Evolutionary conservation across 305 asterid genomes (phyloP).

Genomic region (Solanum hybrid): DNA sequence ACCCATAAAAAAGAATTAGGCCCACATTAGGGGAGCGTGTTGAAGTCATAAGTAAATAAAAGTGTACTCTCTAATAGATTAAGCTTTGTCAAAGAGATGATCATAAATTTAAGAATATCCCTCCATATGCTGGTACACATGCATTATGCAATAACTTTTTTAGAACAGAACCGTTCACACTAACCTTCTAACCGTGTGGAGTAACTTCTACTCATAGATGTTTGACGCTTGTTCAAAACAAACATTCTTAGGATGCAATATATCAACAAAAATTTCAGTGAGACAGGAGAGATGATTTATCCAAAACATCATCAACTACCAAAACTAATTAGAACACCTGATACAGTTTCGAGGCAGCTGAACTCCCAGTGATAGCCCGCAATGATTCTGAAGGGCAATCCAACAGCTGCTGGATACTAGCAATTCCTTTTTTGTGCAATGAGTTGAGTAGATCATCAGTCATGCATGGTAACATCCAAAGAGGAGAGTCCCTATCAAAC

Average conservation of each 20-base stretch:
- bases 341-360: conserved; percentile 43
- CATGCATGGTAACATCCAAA: conserved; percentile 90
- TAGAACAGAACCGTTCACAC: not conserved
- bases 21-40: not conserved
- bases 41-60: not conserved
- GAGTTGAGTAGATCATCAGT: conserved; percentile 55
- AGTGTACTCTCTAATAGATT: not conserved
- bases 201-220: not conserved
- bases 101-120: not conserved
- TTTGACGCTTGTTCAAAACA: not conserved
- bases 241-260: not conserved
- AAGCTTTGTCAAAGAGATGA: not conserved
- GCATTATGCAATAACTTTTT: not conserved
- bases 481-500: conserved; percentile 53
- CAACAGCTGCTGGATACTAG: conserved; percentile 55
- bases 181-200: not conserved
- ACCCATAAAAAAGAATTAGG: not conserved
- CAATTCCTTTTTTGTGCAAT: conserved; percentile 52
- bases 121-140: not conserved
- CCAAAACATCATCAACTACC: not conserved
- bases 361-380: conserved; percentile 37
- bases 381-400: conserved; percentile 36
- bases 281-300: not conserved
- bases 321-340: conserved; percentile 43
- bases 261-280: not conserved